phyloP scores from a whole-genome alignment of 176 grass and related monocot genomes.

The Ampelocalamus luodianensis region DNA sequence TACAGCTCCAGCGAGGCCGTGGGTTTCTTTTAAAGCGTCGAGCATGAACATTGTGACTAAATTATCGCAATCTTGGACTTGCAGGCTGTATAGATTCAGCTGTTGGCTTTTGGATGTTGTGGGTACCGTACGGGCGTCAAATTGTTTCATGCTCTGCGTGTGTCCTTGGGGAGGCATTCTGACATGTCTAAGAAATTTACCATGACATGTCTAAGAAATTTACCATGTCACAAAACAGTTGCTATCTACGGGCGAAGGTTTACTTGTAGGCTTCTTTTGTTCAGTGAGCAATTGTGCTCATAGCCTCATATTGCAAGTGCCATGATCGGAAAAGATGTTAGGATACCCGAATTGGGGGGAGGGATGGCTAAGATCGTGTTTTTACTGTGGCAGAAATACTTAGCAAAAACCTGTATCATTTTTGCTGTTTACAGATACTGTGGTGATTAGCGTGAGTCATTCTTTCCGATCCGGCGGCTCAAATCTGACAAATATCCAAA shows the following conservation, averaged over 20 bases:
- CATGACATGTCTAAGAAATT: neutral
- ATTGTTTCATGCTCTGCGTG: neutral
- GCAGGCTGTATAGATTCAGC: slow-evolving; percentile 12
- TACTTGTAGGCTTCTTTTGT: neutral
- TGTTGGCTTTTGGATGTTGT: neutral
- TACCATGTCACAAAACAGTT: neutral
- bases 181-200: neutral
- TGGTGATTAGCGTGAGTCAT: too few species aligned
- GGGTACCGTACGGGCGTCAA: neutral
- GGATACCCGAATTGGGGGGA: neutral
- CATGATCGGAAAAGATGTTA: slow-evolving; percentile 18
- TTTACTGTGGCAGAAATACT: too few species aligned
- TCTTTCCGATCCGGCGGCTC: too few species aligned
- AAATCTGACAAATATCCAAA: too few species aligned
- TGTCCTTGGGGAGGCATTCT: neutral
- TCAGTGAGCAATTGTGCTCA: neutral
- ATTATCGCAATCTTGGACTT: neutral
- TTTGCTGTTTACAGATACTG: too few species aligned
- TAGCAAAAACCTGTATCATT: too few species aligned
- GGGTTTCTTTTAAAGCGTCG: slow-evolving; percentile 13
- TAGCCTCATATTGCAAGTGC: neutral
- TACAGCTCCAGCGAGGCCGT: slow-evolving; percentile 39
- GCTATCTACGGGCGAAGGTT: neutral
- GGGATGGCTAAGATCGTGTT: too few species aligned
- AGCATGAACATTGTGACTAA: neutral